Conservation (phyloP, 805 yeast genomes). For the Maudiozyma turicensis region DNA sequence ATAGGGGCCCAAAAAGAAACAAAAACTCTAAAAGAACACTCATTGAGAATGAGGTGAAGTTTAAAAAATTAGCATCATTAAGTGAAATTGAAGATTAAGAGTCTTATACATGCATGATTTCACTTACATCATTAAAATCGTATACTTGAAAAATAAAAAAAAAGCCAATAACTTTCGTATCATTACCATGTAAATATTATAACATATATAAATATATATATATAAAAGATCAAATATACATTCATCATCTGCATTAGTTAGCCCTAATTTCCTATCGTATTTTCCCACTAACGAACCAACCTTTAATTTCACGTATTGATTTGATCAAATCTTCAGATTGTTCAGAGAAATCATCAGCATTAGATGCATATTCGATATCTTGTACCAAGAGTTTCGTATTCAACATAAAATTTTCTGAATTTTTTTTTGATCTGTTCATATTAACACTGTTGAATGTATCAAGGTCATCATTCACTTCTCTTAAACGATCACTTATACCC, state of each 20-base stretch:
- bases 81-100: too few relatives aligned
- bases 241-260: neutral
- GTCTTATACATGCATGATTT: too few relatives aligned
- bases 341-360: neutral
- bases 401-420: constrained; percentile 21
- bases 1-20: too few relatives aligned
- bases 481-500: constrained; percentile 21
- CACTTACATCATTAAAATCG: too few relatives aligned
- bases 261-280: constrained; percentile 4
- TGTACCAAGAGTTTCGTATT: constrained; percentile 23
- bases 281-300: constrained; percentile 33
- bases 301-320: constrained; percentile 32
- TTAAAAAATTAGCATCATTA: too few relatives aligned
- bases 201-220: neutral
- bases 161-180: too few relatives aligned
- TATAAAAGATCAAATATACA: neutral
- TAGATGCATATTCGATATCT: constrained; percentile 12
- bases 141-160: too few relatives aligned
- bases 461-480: constrained; percentile 23
- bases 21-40: too few relatives aligned
- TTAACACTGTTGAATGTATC: constrained; percentile 19
- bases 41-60: too few relatives aligned
- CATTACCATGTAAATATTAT: neutral
- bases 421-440: constrained; percentile 7
- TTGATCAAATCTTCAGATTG: constrained; percentile 16